Conservation (phyloP, 352 stramenopile genomes). For the Phytophthora rubi region DNA sequence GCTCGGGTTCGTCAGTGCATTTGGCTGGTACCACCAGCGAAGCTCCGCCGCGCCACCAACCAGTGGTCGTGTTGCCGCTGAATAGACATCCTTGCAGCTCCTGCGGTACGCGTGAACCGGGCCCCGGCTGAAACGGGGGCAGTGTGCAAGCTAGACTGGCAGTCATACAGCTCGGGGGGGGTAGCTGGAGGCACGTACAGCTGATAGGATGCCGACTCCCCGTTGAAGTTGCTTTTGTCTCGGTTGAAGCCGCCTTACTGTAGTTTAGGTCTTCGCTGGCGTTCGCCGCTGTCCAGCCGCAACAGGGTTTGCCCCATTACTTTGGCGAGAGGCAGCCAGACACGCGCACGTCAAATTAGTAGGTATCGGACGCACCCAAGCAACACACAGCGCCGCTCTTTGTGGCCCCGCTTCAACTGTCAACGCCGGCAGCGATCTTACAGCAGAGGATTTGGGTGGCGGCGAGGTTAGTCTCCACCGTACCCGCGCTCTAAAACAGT, state of each 20-base stretch:
- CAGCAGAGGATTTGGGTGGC: not conserved
- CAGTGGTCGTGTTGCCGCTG: not conserved
- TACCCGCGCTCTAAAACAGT: not conserved
- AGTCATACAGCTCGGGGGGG: not conserved
- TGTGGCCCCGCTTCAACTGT: constrained; percentile 1
- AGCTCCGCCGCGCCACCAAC: not conserved
- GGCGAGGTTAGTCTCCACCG: not conserved
- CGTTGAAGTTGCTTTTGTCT: constrained; percentile 1
- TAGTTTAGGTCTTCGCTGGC: not conserved
- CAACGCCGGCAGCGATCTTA: not conserved
- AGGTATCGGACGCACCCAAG: not conserved
- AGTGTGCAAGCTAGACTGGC: no score
- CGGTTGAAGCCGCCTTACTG: not conserved
- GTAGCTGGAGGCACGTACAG: no score
- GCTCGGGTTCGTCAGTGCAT: constrained; percentile 5
- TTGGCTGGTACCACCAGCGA: not conserved
- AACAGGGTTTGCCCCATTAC: not conserved
- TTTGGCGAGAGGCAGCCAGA: not conserved
- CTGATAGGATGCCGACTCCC: not conserved
- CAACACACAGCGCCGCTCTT: constrained; percentile 2
- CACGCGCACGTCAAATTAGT: not conserved
- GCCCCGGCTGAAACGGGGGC: no score
- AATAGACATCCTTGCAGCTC: not conserved
- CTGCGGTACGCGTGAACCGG: not conserved
- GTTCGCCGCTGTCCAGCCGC: not conserved